Conservation (phyloP, 768 basidiomycete genomes). For the Lactarius trivialis region DNA sequence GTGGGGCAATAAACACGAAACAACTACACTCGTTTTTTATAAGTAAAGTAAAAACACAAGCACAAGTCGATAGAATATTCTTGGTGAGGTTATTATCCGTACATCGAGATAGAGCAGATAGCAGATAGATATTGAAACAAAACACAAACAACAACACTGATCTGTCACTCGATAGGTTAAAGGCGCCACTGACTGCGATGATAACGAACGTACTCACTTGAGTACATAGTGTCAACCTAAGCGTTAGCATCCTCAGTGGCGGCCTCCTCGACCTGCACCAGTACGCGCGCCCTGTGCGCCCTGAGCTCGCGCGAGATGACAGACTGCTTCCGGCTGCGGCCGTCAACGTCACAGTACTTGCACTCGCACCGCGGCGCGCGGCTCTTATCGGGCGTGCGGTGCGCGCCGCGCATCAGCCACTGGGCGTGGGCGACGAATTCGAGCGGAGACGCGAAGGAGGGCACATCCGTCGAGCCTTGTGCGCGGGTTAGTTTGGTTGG, state of each 20-base stretch:
- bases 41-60: not conserved
- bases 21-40: not conserved
- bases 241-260: not conserved
- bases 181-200: too few species aligned
- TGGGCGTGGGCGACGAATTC: conserved; percentile 18
- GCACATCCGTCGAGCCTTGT: conserved; percentile 11
- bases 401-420: conserved; percentile 16
- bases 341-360: conserved; percentile 5
- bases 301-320: conserved; percentile 9
- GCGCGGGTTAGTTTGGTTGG: not conserved
- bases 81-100: not conserved
- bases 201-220: not conserved
- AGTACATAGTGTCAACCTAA: not conserved
- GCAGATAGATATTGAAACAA: not conserved
- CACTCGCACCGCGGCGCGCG: conserved; percentile 7
- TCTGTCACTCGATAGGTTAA: not conserved
- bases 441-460: conserved; percentile 7
- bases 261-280: not conserved
- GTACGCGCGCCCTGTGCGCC: not conserved
- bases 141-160: not conserved
- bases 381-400: conserved; percentile 1
- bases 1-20: not conserved
- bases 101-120: not conserved
- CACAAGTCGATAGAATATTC: not conserved
- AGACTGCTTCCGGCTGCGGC: not conserved